Percentiles rank a stretch among this genome's conserved stretches.
Evolutionary conservation across 2,329 filamentous ascomycete genomes (phyloP).

Genomic region (Pyrenophora graminea): DNA sequence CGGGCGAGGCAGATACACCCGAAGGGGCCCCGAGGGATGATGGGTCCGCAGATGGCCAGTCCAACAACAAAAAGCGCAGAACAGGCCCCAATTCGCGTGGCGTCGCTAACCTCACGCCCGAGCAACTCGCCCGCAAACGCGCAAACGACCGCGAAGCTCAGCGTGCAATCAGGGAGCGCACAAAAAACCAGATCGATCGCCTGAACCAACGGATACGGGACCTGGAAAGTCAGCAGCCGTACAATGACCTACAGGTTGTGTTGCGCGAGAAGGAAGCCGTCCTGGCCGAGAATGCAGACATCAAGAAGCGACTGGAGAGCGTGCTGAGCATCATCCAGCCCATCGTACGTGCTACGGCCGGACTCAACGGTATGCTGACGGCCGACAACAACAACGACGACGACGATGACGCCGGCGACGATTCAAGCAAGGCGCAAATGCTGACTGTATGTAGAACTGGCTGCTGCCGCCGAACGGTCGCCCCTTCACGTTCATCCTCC

Average conservation of each 20-base stretch:
- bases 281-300: constrained; percentile 78
- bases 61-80: constrained; percentile 43
- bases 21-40: constrained; percentile 23
- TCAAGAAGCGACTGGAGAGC: constrained; percentile 68
- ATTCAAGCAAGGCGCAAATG: background rate
- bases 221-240: constrained; percentile 78
- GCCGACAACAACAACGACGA: too few species aligned
- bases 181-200: constrained; percentile 76
- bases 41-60: constrained; percentile 20
- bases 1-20: constrained; percentile 27
- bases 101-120: constrained; percentile 83
- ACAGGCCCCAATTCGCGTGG: constrained; percentile 63
- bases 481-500: constrained; percentile 45
- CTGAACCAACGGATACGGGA: constrained; percentile 75
- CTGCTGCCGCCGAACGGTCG: constrained; percentile 53
- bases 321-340: constrained; percentile 69
- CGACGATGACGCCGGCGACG: background rate
- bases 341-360: constrained; percentile 52
- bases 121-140: constrained; percentile 86
- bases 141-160: constrained; percentile 91
- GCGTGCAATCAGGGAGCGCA: constrained; percentile 80
- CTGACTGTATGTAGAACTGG: constrained; percentile 48
- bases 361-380: constrained; percentile 49
- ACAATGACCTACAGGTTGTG: constrained; percentile 78
- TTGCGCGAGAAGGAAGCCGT: constrained; percentile 76